Evolutionary conservation across 179 eudicot genomes (phyloP).

Genomic region (Corrigiola litoralis): DNA sequence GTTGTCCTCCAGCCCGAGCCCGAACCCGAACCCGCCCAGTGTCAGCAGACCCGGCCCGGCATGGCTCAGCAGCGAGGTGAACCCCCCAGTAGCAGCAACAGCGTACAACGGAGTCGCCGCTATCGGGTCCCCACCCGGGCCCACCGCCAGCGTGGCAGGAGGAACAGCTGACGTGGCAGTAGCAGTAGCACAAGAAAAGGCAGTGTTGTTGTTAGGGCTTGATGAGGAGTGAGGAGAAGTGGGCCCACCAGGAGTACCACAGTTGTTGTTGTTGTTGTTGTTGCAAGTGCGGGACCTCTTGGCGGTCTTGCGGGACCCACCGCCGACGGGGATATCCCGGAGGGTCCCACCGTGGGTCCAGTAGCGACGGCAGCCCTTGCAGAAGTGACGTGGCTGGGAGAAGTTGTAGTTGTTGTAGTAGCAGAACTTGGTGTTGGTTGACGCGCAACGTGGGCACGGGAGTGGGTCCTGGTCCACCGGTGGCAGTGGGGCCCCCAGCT

Average conservation of each 20-base stretch:
- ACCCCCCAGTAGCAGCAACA: constrained; percentile 31
- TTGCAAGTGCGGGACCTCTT: constrained; percentile 54
- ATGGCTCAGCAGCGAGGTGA: constrained; percentile 43
- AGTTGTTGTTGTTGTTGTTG: no score
- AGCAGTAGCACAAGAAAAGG: neutral
- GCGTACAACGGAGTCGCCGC: neutral
- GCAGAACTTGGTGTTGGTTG: constrained; percentile 62
- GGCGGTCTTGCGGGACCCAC: constrained; percentile 51
- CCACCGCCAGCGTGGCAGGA: neutral
- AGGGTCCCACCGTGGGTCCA: constrained; percentile 83
- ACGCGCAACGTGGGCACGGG: constrained; percentile 61
- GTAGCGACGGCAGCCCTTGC: constrained; percentile 73
- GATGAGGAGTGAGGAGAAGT: neutral
- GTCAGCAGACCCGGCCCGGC: constrained; percentile 27
- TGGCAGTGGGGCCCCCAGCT: constrained; percentile 30
- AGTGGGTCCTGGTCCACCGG: constrained; percentile 50
- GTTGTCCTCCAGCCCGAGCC: constrained; percentile 41
- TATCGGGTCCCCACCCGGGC: neutral
- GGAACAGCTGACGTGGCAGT: neutral
- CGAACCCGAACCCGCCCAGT: constrained; percentile 59
- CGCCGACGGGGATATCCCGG: constrained; percentile 68
- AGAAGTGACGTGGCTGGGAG: constrained; percentile 78
- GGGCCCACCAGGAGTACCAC: no score
- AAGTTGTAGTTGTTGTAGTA: constrained; percentile 79
- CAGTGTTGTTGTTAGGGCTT: neutral